Evolutionary conservation across 2,329 filamentous ascomycete species (phyloP).

Genomic region (Acrodontium crateriforme): DNA sequence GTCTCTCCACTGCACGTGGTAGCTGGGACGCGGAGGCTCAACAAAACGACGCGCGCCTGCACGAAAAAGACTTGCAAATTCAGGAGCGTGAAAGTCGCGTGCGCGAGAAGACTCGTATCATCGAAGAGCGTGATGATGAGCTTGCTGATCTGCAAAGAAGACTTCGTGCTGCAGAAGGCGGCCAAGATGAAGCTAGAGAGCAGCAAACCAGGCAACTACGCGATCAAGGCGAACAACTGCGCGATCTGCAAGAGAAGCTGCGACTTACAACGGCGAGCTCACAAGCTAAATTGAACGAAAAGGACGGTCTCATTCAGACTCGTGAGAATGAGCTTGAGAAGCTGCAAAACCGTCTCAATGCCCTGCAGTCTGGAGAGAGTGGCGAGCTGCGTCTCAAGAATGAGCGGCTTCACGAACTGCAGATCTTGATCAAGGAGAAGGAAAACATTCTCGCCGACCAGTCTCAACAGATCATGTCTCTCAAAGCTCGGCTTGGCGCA

Average conservation of each 20-base stretch:
- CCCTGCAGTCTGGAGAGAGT: constrained; percentile 18
- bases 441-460: constrained; percentile 18
- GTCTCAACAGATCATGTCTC: constrained; percentile 17
- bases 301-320: constrained; percentile 26
- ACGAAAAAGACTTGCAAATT: constrained; percentile 33
- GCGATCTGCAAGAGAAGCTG: constrained; percentile 37
- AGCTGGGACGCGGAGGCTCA: constrained; percentile 26
- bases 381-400: constrained; percentile 18
- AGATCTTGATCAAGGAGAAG: constrained; percentile 24
- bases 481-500: constrained; percentile 20
- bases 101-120: constrained; percentile 58
- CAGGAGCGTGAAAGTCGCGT: constrained; percentile 63
- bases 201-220: constrained; percentile 43
- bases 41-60: constrained; percentile 22
- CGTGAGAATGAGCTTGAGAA: constrained; percentile 27
- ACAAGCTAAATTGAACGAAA: constrained; percentile 30
- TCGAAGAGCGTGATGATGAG: constrained; percentile 64
- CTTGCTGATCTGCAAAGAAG: constrained; percentile 29
- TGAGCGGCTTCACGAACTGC: constrained; percentile 23
- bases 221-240: constrained; percentile 30
- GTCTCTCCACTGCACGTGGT: constrained; percentile 23
- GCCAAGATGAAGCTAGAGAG: constrained; percentile 14
- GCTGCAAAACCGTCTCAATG: constrained; percentile 18
- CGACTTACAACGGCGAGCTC: constrained; percentile 24
- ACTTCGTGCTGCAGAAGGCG: constrained; percentile 15